These are phyloP conservation scores for Coemansia sp. DNA, from an alignment of 371 early-diverging fungal genomes.

Conservation along the genomic window DNA sequence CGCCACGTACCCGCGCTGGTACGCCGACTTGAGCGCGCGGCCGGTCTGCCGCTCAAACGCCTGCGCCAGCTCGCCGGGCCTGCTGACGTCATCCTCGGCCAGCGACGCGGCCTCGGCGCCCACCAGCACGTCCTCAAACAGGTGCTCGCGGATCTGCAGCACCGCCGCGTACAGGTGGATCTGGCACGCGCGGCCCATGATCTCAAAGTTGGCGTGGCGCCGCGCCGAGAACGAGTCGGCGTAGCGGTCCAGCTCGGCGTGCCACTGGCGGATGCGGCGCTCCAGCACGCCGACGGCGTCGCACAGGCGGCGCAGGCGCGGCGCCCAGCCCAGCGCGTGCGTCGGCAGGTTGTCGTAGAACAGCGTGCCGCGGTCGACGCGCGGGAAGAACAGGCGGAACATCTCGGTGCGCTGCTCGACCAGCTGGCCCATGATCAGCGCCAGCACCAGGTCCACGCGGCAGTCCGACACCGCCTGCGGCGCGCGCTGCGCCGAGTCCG, in stretches of 20 bases:
- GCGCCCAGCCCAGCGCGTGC: slow-evolving; percentile 31
- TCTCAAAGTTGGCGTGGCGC: slow-evolving; percentile 43
- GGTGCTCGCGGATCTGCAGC: slow-evolving; percentile 46
- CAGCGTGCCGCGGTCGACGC: slow-evolving; percentile 44
- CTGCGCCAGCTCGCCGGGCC: slow-evolving; percentile 14
- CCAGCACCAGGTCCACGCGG: slow-evolving; percentile 39
- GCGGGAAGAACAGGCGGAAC: slow-evolving; percentile 48
- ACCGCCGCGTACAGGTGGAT: slow-evolving; percentile 44
- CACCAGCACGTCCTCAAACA: slow-evolving; percentile 39
- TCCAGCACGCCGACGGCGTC: slow-evolving; percentile 29
- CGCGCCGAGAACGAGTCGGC: slow-evolving; percentile 40
- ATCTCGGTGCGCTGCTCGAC: slow-evolving; percentile 45
- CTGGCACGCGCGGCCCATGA: slow-evolving; percentile 41
- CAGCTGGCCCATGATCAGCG: slow-evolving; percentile 46
- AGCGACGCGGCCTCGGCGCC: slow-evolving; percentile 6
- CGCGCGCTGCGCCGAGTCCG: slow-evolving; percentile 22
- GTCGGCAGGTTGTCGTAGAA: slow-evolving; percentile 49
- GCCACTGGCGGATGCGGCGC: slow-evolving; percentile 44
- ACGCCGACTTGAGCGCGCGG: slow-evolving; percentile 16
- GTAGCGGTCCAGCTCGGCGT: slow-evolving; percentile 36
- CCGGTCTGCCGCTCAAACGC: slow-evolving; percentile 34
- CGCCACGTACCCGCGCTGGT: slow-evolving; percentile 42
- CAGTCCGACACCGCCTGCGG: slow-evolving; percentile 27
- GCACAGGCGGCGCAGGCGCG: slow-evolving; percentile 19
- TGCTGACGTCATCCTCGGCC: background rate